Evolutionary conservation across 148 eudicot genomes (phyloP).

Genomic region (Talinum fruticosum): DNA sequence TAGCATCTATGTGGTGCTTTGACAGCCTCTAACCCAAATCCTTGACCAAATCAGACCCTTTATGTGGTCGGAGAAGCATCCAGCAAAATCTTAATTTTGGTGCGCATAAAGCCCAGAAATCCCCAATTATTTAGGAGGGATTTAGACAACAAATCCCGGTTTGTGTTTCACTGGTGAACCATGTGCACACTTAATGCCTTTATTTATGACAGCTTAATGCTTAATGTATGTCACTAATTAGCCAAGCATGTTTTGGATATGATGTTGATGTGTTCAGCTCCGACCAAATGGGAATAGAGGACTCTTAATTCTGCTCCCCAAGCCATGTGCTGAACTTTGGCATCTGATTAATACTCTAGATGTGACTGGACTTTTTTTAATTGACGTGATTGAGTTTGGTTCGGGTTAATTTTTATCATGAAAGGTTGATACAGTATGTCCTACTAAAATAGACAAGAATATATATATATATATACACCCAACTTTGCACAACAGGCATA

Average conservation of each 20-base stretch:
- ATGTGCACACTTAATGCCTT: neutral
- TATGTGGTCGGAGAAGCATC: neutral
- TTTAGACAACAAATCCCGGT: too few relatives aligned
- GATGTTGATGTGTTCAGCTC: slow-evolving; percentile 2
- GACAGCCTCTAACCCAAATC: neutral
- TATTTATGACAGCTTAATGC: neutral
- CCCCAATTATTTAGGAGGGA: too few relatives aligned
- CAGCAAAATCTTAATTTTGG: neutral
- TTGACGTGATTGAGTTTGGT: too few relatives aligned
- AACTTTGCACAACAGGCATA: too few relatives aligned
- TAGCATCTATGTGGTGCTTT: slow-evolving; percentile 12
- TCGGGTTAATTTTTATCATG: too few relatives aligned
- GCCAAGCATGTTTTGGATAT: neutral
- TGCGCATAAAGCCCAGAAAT: neutral
- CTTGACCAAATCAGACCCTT: neutral
- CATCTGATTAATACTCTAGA: neutral
- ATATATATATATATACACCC: too few relatives aligned
- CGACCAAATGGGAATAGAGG: neutral
- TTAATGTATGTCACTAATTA: neutral
- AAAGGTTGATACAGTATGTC: too few relatives aligned
- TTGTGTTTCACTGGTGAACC: neutral
- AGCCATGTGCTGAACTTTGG: neutral
- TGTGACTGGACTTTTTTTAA: neutral
- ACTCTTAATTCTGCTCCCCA: neutral
- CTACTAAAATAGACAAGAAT: too few relatives aligned